These are phyloP conservation scores for Daphne laureola DNA, from an alignment of 441 rosid species.

Conservation along the genomic window DNA sequence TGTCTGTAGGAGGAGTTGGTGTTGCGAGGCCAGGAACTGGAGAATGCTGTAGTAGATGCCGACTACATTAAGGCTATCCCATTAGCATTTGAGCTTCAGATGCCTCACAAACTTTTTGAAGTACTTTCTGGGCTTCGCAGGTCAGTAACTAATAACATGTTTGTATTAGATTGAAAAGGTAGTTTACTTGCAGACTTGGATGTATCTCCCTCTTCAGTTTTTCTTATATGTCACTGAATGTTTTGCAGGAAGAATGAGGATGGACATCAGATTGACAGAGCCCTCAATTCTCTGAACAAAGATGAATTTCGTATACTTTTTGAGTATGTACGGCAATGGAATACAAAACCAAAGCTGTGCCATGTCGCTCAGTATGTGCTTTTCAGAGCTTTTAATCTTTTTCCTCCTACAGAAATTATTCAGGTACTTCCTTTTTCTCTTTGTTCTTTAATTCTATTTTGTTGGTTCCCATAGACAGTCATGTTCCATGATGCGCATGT, in stretches of 20 bases:
- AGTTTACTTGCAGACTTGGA: background rate
- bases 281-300: conserved; percentile 54
- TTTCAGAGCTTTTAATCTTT: conserved; percentile 55
- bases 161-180: background rate
- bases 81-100: conserved; percentile 76
- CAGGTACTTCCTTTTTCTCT: conserved; percentile 41
- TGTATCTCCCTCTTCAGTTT: background rate
- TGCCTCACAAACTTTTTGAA: conserved; percentile 76
- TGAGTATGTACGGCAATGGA: conserved; percentile 90
- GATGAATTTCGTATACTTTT: conserved; percentile 68
- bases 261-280: conserved; percentile 45
- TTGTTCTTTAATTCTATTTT: background rate
- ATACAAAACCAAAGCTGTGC: conserved; percentile 83
- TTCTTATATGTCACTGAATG: conserved; percentile 5
- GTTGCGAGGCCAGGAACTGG: conserved; percentile 79
- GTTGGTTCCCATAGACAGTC: too few relatives aligned
- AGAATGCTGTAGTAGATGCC: conserved; percentile 78
- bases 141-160: conserved; percentile 23
- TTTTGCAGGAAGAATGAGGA: conserved; percentile 53
- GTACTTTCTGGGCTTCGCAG: conserved; percentile 68
- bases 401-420: conserved; percentile 69
- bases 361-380: conserved; percentile 84
- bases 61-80: conserved; percentile 71
- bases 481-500: too few relatives aligned
- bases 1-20: conserved; percentile 65